Percentiles rank a stretch among this genome's conserved stretches.
Evolutionary conservation across 2,329 filamentous ascomycete species (phyloP).

Genomic region (Hysterium pulicare): DNA sequence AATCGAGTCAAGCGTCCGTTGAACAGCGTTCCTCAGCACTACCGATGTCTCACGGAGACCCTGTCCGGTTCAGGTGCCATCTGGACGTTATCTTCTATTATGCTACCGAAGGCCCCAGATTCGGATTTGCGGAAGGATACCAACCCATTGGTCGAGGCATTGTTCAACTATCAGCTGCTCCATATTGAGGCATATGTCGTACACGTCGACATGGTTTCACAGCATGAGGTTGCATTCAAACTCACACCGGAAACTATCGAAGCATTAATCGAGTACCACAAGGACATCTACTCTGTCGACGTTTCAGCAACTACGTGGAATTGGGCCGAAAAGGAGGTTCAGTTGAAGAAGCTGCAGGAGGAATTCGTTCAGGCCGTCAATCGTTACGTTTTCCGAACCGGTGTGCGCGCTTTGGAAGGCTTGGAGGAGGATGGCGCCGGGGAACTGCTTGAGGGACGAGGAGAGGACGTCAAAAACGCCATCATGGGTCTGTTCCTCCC

Average conservation of each 20-base stretch:
- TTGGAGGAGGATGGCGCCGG: slow-evolving; percentile 95
- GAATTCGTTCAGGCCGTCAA: slow-evolving; percentile 96
- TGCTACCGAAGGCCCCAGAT: slow-evolving; percentile 87
- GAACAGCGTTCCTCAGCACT: slow-evolving; percentile 95
- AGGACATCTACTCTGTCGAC: slow-evolving; percentile 89
- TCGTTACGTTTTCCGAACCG: slow-evolving; percentile 91
- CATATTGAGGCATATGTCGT: slow-evolving; percentile 97
- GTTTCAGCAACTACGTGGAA: slow-evolving; percentile 84
- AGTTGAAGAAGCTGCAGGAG: slow-evolving; percentile 95
- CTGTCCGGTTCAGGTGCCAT: slow-evolving; percentile 86
- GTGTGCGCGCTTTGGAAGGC: slow-evolving; percentile 85
- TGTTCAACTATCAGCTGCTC: slow-evolving; percentile 90
- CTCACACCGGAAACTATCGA: slow-evolving; percentile 93
- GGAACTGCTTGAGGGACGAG: slow-evolving; percentile 85
- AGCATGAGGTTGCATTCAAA: slow-evolving; percentile 98
- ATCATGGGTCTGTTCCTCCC: slow-evolving; percentile 82
- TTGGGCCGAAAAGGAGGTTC: slow-evolving; percentile 95
- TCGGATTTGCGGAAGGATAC: slow-evolving; percentile 77
- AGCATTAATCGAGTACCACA: slow-evolving; percentile 89
- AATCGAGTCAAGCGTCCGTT: slow-evolving; percentile 94
- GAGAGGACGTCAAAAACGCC: slow-evolving; percentile 86
- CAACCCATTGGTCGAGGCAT: slow-evolving; percentile 77
- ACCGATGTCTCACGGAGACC: slow-evolving; percentile 90
- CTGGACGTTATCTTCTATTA: slow-evolving; percentile 90
- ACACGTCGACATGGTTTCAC: slow-evolving; percentile 97